Percentiles rank a stretch among this genome's conserved stretches.
These are phyloP conservation scores for Termitomyces sp. DNA, from an alignment of 768 basidiomycete genomes.

Conservation along the genomic window DNA sequence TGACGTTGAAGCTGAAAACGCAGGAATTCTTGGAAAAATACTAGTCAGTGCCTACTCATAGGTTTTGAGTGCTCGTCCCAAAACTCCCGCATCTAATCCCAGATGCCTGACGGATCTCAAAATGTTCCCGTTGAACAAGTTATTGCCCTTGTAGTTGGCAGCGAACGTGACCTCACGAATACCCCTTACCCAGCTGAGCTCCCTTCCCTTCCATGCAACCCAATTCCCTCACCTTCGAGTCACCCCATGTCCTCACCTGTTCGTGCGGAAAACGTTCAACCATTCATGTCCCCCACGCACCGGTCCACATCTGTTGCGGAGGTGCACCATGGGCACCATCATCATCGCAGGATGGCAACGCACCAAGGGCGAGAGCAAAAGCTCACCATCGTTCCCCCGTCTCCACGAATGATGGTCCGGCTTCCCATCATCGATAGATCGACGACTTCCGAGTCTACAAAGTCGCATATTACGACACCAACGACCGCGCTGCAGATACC, in stretches of 20 bases:
- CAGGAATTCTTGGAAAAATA: constrained; percentile 85
- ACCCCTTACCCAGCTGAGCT: neutral
- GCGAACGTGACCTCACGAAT: constrained; percentile 32
- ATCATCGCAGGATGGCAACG: constrained; percentile 16
- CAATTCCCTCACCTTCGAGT: constrained; percentile 25
- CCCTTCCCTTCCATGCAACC: constrained; percentile 19
- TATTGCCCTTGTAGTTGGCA: constrained; percentile 71
- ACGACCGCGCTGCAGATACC: neutral
- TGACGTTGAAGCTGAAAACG: constrained; percentile 88
- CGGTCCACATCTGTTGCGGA: constrained; percentile 32
- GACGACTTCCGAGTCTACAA: constrained; percentile 6
- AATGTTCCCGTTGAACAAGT: constrained; percentile 42
- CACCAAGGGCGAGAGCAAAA: constrained; percentile 7
- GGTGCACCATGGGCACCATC: constrained; percentile 23
- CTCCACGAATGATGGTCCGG: constrained; percentile 15
- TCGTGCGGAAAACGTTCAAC: constrained; percentile 20
- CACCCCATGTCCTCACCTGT: constrained; percentile 21
- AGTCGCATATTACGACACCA: neutral
- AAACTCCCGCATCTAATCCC: constrained; percentile 3
- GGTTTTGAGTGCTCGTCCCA: neutral
- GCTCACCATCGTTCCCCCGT: constrained; percentile 21
- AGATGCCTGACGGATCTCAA: constrained; percentile 67
- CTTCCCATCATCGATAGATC: constrained; percentile 5
- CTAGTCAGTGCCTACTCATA: constrained; percentile 46
- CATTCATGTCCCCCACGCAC: constrained; percentile 24